phyloP scores from a whole-genome alignment of 139 green algal genomes.

The Picochlorum sp. region DNA sequence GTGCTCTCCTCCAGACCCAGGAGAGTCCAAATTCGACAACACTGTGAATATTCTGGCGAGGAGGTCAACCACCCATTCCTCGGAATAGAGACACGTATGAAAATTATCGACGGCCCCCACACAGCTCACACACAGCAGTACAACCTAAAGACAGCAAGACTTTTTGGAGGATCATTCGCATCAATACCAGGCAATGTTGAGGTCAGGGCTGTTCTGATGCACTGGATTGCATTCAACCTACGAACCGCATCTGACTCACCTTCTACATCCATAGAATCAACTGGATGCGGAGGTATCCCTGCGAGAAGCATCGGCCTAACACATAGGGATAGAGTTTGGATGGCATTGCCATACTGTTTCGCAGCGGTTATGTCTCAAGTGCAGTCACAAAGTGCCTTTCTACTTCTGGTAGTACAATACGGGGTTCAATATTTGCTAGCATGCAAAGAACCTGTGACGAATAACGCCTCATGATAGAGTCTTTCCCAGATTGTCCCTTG shows the following conservation, averaged over 20 bases:
- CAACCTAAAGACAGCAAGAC: conserved; percentile 65
- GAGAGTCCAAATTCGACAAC: conserved; percentile 64
- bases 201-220: conserved; percentile 63
- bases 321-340: conserved; percentile 57
- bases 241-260: no score
- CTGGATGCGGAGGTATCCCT: conserved; percentile 23
- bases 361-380: conserved; percentile 57
- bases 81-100: conserved; percentile 14
- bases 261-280: background rate
- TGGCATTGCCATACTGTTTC: conserved; percentile 23
- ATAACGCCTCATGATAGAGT: conserved; percentile 20
- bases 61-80: conserved; percentile 72
- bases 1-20: conserved; percentile 23
- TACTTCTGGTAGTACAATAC: conserved; percentile 65
- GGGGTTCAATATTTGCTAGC: conserved; percentile 60
- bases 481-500: conserved; percentile 75
- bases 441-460: conserved; percentile 37
- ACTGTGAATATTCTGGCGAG: conserved; percentile 56
- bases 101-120: conserved; percentile 5
- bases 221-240: conserved; percentile 10
- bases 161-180: conserved; percentile 87
- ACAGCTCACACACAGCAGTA: conserved; percentile 41
- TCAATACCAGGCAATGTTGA: conserved; percentile 81
- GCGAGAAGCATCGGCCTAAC: conserved; percentile 69
- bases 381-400: conserved; percentile 58